Percentiles rank a stretch among this genome's conserved stretches.
Conservation (phyloP, 768 basidiomycete species). For the Rossbeevera mucosa region DNA sequence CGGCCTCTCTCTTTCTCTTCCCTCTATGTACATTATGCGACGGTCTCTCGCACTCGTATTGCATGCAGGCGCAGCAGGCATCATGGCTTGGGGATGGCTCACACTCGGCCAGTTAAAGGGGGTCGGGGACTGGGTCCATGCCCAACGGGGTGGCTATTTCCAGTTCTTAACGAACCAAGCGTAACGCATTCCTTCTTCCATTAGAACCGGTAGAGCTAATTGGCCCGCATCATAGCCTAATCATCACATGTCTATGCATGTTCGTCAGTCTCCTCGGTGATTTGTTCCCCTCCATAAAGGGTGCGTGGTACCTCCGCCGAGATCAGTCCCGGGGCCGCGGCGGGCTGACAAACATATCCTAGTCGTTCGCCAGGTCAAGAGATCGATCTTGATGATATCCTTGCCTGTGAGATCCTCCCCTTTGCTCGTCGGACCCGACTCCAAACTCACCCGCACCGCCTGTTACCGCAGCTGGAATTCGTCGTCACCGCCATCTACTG, state of each 20-base stretch:
- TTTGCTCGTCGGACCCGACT: background rate
- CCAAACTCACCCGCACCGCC: background rate
- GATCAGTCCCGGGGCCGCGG: background rate
- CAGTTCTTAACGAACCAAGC: constrained; percentile 80
- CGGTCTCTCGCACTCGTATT: constrained; percentile 19
- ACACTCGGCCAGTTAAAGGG: constrained; percentile 3
- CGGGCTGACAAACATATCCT: background rate
- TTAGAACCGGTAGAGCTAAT: constrained; percentile 1
- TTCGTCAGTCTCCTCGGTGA: constrained; percentile 37
- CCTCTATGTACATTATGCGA: constrained; percentile 8
- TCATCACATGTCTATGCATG: constrained; percentile 40
- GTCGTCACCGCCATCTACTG: constrained; percentile 64
- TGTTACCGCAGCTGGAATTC: constrained; percentile 34
- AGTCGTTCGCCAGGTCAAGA: constrained; percentile 43
- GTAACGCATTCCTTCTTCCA: constrained; percentile 21
- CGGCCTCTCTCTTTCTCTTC: background rate
- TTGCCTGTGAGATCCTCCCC: constrained; percentile 47
- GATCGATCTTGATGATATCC: constrained; percentile 56
- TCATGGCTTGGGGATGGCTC: constrained; percentile 38
- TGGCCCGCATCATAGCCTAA: constrained; percentile 17
- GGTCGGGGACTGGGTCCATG: constrained; percentile 32
- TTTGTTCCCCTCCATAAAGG: constrained; percentile 32
- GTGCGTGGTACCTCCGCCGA: constrained; percentile 24
- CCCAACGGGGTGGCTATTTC: constrained; percentile 58
- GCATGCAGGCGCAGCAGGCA: constrained; percentile 28